Base-by-base conservation (phyloP, 352 stramenopile species). In the Pythium plurisporium region DNA sequence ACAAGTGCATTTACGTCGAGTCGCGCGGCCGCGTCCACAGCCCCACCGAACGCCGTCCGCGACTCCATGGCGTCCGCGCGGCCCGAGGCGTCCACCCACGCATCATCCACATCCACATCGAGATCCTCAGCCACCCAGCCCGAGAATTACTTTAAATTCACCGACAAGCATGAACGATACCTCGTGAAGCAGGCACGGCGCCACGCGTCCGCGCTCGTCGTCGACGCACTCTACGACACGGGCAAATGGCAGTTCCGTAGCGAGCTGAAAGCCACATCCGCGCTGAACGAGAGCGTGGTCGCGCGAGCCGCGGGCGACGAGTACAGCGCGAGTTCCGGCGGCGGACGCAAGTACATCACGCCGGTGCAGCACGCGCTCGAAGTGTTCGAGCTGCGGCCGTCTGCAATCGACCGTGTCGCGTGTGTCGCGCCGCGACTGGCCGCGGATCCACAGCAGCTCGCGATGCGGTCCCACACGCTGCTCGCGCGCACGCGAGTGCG, bases 221-320 rank as follows among this genome's bases (percentile, higher is more conserved):
- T 87, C 46, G 76, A 89, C 60, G 67, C 75, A 27, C 69, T 86
- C 27, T 73, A 70, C 40, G 76, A 84, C 67, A 61, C 70, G 7
- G 67, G 79, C 58, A 89, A 89, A 63, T 89, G 79, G 79, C 70
- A 76, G 36, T 86, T 83, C 25, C 45, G 49, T 17, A 34, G 50
- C n/a, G 44, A 66, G 44, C 26, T 61, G 7, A 41, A 45, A 19
- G 5, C 59, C 44, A 62, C 44, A 29, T 44, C 48, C 19, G 50
- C 46, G 37, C 34, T 67, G 12, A 37, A 26, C 4, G 52, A 56
- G 26, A 26, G 20, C 5, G 59, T 22, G 10, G 25, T 15, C 25
- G 9, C 36, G 25, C 47, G 29, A 0, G 8, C 27, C 10, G 20
- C 19, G 5, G 27, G 22, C 27, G 43, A 45, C 10, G 23, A 46